Evolutionary conservation across 2,329 filamentous ascomycete genomes (phyloP), one percentile per base, ranked within the genome.

Genomic region (Talaromyces sp.): DNA sequence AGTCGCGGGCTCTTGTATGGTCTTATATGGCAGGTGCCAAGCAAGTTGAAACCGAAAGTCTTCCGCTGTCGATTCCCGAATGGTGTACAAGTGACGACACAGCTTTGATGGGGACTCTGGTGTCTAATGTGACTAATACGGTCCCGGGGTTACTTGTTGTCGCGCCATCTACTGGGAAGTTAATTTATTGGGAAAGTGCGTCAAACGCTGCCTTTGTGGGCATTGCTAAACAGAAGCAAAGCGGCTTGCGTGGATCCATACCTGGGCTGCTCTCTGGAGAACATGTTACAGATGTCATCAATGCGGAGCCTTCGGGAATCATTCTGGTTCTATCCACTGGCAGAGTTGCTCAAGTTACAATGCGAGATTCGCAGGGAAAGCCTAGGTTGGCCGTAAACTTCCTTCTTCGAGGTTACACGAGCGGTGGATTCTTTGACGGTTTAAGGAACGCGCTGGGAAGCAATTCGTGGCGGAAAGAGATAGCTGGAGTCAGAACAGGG

Each of bases 171-270:
- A 92, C 84, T 56, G 95, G 95, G 58, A 93, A 89, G 74, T 87
- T 98, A 58, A 88, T 91, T 52, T 98, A 95, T 75, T 98, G 95
- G 92, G 95, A 98, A 73, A 96, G 92, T 44, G 90, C 98, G 65
- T 92, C 94, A 61, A 92, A 88, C 74, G 92, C 92, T 9, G 90
- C 92, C 44, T 92, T 91, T 0, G 83, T 96, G 60, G 91, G 90
- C 65, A 85, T 96, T 47, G 90, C 94, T 70, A 89, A 90, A 66
- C 89, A 96, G 72, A 90, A 91, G 70, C 87, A 90, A 66, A 89
- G 87, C 66, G 91, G 91, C 16, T 86, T 96, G 16, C 91, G 96
- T 70, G 87, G 90, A 53, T 80, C 80, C 2, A 86, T 96, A 64
- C 82, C 85, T 2, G 89, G 89, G 64, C 83, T 97, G 76, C 86